phyloP scores from a whole-genome alignment of 306 rosid genomes.

The Fragaria iinumae region DNA sequence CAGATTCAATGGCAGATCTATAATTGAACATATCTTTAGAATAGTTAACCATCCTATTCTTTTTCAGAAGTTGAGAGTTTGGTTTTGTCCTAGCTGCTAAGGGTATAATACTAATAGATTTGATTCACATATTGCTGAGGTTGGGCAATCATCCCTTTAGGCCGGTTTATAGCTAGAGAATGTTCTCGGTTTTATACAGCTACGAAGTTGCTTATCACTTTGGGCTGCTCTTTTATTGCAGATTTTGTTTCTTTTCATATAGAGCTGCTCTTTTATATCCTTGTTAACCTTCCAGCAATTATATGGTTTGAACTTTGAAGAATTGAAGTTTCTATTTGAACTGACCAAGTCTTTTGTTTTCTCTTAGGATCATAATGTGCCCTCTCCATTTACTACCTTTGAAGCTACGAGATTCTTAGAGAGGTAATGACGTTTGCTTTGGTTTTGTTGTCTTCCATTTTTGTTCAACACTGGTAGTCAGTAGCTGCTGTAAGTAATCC shows the following conservation, averaged over 20 bases:
- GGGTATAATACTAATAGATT: no score
- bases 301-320: not conserved
- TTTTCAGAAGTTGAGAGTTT: no score
- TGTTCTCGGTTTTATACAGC: no score
- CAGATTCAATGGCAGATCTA: no score
- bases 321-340: not conserved
- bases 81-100: no score
- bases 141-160: no score
- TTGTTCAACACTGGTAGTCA: slow-evolving; percentile 32
- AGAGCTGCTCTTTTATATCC: not conserved
- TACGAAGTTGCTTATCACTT: no score
- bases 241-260: not conserved
- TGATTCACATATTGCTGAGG: no score
- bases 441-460: slow-evolving; percentile 14
- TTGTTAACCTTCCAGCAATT: not conserved
- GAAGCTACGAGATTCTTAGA: slow-evolving; percentile 84
- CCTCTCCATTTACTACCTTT: slow-evolving; percentile 70
- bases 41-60: no score
- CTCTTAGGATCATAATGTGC: slow-evolving; percentile 78
- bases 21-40: no score
- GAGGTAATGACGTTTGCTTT: slow-evolving; percentile 59
- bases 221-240: no score
- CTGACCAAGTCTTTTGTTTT: slow-evolving; percentile 6
- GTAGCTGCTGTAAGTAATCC: slow-evolving; percentile 40
- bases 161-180: no score